These are phyloP conservation scores for Colletotrichum sp. DNA, from an alignment of 2,329 filamentous ascomycete genomes.

Conservation along the genomic window DNA sequence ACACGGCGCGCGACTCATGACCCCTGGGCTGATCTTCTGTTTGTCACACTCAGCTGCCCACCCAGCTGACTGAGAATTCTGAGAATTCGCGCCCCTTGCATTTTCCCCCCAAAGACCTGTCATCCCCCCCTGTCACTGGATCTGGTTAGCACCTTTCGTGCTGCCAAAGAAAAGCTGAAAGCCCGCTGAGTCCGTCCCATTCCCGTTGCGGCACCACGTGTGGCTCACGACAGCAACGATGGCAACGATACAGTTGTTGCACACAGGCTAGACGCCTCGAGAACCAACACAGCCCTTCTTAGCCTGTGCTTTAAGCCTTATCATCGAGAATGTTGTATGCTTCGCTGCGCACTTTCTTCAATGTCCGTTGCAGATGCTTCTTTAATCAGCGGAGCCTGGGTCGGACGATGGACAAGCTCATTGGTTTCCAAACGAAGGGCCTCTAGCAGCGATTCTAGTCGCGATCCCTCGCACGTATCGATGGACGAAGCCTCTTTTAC, in stretches of 20 bases:
- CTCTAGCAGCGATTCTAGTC: not conserved
- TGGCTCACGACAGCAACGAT: not conserved
- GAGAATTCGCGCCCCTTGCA: not conserved
- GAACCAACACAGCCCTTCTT: not conserved
- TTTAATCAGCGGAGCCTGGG: not conserved
- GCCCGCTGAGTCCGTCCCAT: not conserved
- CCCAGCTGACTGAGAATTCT: not conserved
- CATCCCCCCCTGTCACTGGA: not conserved
- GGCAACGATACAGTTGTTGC: not conserved
- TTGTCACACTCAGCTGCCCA: not conserved
- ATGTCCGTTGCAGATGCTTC: not conserved
- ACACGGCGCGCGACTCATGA: not conserved
- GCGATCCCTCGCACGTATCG: not conserved
- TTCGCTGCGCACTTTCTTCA: not conserved
- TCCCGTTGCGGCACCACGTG: not conserved
- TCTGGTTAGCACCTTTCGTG: not conserved
- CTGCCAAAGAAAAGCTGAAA: not conserved
- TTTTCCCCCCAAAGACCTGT: not conserved
- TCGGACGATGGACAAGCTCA: not conserved
- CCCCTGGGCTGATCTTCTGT: not conserved
- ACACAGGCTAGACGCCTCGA: not conserved
- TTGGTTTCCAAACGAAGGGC: not conserved
- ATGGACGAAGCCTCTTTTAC: not conserved
- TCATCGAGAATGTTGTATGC: not conserved
- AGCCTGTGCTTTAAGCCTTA: not conserved